Evolutionary conservation across 352 stramenopile genomes (phyloP).

Genomic region (Phytophthora citrophthora): DNA sequence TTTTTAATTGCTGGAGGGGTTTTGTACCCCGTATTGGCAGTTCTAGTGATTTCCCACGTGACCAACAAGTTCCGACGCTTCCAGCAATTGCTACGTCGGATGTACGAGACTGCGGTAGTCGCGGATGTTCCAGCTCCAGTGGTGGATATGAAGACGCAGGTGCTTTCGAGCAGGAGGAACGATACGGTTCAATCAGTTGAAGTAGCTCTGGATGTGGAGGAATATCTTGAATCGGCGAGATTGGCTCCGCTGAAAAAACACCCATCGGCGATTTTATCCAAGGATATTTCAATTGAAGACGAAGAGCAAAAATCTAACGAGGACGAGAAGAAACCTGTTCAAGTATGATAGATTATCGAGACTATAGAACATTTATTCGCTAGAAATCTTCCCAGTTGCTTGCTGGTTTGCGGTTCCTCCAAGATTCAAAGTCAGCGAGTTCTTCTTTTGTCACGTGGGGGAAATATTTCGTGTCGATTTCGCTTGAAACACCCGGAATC

Average conservation of each 20-base stretch:
- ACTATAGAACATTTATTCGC: constrained; percentile 34
- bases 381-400: constrained; percentile 55
- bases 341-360: constrained; percentile 2
- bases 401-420: constrained; percentile 33
- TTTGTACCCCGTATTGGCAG: constrained; percentile 63
- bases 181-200: constrained; percentile 34
- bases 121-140: constrained; percentile 48
- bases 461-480: constrained; percentile 53
- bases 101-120: constrained; percentile 63
- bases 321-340: constrained; percentile 5
- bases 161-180: constrained; percentile 30
- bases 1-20: constrained; percentile 55
- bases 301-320: constrained; percentile 48
- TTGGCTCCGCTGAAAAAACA: constrained; percentile 52
- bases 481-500: constrained; percentile 46
- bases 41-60: constrained; percentile 67
- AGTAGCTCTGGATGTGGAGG: constrained; percentile 46
- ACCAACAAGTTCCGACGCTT: constrained; percentile 71
- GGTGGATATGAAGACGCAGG: constrained; percentile 50
- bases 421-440: constrained; percentile 42
- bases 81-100: constrained; percentile 44
- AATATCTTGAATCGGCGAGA: constrained; percentile 34
- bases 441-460: constrained; percentile 39
- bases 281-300: constrained; percentile 41
- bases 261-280: constrained; percentile 44